A percentile compares a stretch with the other conserved stretches of the same genome.
Evolutionary conservation across 257 asterid species (phyloP).

Genomic region (Capsicum baccatum): DNA sequence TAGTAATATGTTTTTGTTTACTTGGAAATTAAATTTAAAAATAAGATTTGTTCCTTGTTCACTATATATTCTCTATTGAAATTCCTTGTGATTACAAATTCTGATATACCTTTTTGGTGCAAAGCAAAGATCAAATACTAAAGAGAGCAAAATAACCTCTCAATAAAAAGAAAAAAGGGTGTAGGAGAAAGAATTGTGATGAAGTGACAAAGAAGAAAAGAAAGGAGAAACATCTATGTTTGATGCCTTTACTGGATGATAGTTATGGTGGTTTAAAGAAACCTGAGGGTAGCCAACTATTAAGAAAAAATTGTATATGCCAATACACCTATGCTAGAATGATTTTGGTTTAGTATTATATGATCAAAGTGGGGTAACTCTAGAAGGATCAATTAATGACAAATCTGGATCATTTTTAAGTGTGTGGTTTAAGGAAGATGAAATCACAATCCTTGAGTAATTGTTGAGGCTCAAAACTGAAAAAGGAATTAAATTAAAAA

Average conservation of each 20-base stretch:
- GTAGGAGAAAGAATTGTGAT: not conserved
- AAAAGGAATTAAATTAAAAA: not conserved
- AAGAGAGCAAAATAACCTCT: not conserved
- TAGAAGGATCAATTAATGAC: too few species aligned
- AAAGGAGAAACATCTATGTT: too few species aligned
- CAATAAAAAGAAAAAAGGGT: not conserved
- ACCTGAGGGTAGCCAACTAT: not conserved
- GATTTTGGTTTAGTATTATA: too few species aligned
- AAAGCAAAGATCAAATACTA: not conserved
- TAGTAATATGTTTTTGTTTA: too few species aligned
- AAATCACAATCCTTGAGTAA: not conserved
- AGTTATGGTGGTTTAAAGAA: not conserved
- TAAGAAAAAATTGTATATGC: not conserved
- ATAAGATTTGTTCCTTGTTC: too few species aligned
- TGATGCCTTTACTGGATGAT: too few species aligned
- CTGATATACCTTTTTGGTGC: not conserved
- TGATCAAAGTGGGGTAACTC: too few species aligned
- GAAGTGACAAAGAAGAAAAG: not conserved
- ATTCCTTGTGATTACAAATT: not conserved
- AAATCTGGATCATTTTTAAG: not conserved
- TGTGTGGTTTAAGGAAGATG: not conserved
- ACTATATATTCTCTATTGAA: too few species aligned
- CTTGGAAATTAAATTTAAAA: too few species aligned
- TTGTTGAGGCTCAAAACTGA: not conserved
- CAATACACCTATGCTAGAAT: too few species aligned